phyloP scores from a whole-genome alignment of 768 basidiomycete genomes.

The Naganishia randhawae region DNA sequence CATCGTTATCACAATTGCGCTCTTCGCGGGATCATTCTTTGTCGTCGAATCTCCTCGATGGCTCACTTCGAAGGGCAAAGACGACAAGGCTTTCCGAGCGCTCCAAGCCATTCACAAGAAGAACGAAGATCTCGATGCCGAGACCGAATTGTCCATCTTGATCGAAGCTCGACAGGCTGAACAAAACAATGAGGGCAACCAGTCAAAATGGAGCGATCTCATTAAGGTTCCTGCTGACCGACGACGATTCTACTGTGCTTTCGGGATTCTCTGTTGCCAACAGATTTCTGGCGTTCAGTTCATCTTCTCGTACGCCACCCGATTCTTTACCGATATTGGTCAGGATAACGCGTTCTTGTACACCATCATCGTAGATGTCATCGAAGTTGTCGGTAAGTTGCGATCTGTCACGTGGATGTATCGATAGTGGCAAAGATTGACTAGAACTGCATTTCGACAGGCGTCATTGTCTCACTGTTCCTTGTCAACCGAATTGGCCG shows the following conservation, averaged over 20 bases:
- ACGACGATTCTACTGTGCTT: conserved; percentile 45
- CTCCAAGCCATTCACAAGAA: conserved; percentile 42
- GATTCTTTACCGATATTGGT: conserved; percentile 42
- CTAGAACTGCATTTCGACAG: not conserved
- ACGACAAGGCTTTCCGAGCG: conserved; percentile 43
- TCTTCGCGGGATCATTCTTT: conserved; percentile 38
- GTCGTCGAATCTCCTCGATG: conserved; percentile 49
- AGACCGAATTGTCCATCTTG: conserved; percentile 39
- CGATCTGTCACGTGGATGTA: not conserved
- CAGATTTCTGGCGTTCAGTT: conserved; percentile 50
- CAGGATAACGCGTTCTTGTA: conserved; percentile 42
- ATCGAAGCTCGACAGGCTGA: conserved; percentile 45
- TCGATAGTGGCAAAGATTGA: not conserved
- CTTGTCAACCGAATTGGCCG: conserved; percentile 47
- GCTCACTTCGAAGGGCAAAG: conserved; percentile 43
- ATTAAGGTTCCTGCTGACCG: conserved; percentile 41
- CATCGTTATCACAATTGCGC: conserved; percentile 42
- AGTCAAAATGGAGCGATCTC: conserved; percentile 43
- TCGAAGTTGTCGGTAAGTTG: conserved; percentile 37
- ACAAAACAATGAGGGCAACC: conserved; percentile 32
- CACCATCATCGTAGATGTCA: conserved; percentile 44
- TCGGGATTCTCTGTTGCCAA: conserved; percentile 49
- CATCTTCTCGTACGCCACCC: conserved; percentile 43
- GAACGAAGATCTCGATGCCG: conserved; percentile 40
- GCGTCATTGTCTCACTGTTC: conserved; percentile 43